Evolutionary conservation across 495 filamentous ascomycete genomes (phyloP).

Genomic region (Viridothelium virens): DNA sequence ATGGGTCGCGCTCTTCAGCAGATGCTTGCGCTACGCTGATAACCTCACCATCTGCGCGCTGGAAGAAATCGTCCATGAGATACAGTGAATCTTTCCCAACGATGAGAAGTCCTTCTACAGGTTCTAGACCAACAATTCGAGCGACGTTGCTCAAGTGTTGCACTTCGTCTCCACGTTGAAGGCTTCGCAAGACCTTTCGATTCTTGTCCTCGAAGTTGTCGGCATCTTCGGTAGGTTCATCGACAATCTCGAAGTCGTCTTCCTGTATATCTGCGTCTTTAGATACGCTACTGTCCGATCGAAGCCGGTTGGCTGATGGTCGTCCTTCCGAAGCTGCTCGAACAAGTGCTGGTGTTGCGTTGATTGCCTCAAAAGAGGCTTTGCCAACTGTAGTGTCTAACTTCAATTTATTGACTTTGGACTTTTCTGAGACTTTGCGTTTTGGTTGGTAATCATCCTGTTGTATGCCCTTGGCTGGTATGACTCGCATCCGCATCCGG

Average conservation of each 20-base stretch:
- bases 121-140: constrained; percentile 84
- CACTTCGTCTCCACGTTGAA: constrained; percentile 87
- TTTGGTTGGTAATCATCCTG: constrained; percentile 72
- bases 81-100: constrained; percentile 90
- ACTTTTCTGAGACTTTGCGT: constrained; percentile 44
- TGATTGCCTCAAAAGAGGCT: constrained; percentile 21
- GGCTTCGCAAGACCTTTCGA: constrained; percentile 87
- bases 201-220: constrained; percentile 96
- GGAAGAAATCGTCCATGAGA: constrained; percentile 90
- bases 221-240: constrained; percentile 72
- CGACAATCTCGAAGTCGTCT: constrained; percentile 91
- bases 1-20: constrained; percentile 84
- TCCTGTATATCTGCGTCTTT: constrained; percentile 40
- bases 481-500: constrained; percentile 80
- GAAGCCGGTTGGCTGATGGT: constrained; percentile 16
- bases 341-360: constrained; percentile 15
- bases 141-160: constrained; percentile 92
- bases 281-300: constrained; percentile 25
- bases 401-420: constrained; percentile 29
- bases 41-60: constrained; percentile 88
- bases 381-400: constrained; percentile 37
- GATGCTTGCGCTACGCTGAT: constrained; percentile 93
- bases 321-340: constrained; percentile 2
- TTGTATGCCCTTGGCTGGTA: constrained; percentile 54
- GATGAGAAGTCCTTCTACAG: constrained; percentile 83